These are phyloP conservation scores for Pseudogymnoascus sp. DNA, from an alignment of 2,329 filamentous ascomycete species.

Conservation along the genomic window DNA sequence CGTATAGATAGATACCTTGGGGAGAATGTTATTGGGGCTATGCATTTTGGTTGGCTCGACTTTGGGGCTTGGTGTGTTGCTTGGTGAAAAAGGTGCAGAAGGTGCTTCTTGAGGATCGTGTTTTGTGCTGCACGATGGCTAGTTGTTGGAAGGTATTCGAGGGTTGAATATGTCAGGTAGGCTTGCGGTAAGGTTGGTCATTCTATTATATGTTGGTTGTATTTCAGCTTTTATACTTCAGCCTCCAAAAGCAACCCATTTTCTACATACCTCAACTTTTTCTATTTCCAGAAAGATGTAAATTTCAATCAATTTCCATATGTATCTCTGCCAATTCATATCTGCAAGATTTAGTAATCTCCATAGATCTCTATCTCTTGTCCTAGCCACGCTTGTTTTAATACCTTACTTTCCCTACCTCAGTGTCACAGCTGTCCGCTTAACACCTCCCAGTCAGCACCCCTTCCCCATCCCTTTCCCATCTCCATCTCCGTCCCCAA, in stretches of 20 bases:
- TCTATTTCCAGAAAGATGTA: not conserved
- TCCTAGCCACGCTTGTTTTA: not conserved
- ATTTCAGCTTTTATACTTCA: not conserved
- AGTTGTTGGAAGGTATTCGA: not conserved
- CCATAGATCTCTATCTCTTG: not conserved
- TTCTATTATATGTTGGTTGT: not conserved
- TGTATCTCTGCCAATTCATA: not conserved
- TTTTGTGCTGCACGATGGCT: not conserved
- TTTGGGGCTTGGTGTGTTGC: not conserved
- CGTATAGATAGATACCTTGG: not conserved
- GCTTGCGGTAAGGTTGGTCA: not conserved
- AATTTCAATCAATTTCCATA: not conserved
- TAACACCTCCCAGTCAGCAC: not conserved
- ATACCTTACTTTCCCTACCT: not conserved
- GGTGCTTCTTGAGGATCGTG: not conserved
- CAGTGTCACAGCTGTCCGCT: not conserved
- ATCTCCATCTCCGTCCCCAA: not conserved
- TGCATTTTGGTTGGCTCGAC: not conserved
- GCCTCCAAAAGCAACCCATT: not conserved
- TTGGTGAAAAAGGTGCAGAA: not conserved
- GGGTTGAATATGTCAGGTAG: not conserved
- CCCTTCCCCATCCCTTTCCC: too few species aligned
- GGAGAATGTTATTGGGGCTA: not conserved
- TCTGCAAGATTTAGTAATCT: not conserved
- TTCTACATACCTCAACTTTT: not conserved